A percentile compares a stretch with the other conserved stretches of the same genome.
phyloP scores from a whole-genome alignment of 345 rosid species.

The Linum usitatissimum region DNA sequence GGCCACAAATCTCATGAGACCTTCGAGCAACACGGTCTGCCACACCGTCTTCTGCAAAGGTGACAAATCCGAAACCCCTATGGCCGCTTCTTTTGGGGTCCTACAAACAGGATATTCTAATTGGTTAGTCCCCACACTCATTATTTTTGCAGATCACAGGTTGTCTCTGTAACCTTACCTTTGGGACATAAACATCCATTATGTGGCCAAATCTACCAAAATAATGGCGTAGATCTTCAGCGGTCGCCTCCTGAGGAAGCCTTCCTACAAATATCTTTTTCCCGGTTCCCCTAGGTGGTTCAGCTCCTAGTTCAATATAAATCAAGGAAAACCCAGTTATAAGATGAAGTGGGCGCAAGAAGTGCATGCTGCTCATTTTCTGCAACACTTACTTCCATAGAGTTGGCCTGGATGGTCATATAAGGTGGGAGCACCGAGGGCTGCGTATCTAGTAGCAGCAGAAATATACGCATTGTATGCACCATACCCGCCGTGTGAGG shows the following conservation, averaged over 20 bases:
- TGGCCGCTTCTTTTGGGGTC: slow-evolving; percentile 93
- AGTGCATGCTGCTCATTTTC: background rate
- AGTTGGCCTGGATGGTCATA: slow-evolving; percentile 72
- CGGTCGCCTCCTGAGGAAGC: slow-evolving; percentile 91
- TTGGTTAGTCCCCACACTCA: background rate
- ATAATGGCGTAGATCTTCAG: slow-evolving; percentile 73
- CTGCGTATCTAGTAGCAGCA: slow-evolving; percentile 94
- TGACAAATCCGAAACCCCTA: slow-evolving; percentile 94
- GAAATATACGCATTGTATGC: slow-evolving; percentile 97
- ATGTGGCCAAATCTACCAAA: slow-evolving; percentile 92
- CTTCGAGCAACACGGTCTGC: slow-evolving; percentile 91
- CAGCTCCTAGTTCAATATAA: slow-evolving; percentile 42
- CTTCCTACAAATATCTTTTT: slow-evolving; percentile 93
- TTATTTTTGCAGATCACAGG: background rate
- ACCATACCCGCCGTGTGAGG: slow-evolving; percentile 70
- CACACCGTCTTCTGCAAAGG: slow-evolving; percentile 87
- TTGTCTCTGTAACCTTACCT: slow-evolving; percentile 14
- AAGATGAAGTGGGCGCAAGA: background rate
- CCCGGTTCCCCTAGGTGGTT: slow-evolving; percentile 62
- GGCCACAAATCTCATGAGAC: slow-evolving; percentile 94
- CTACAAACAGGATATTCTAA: slow-evolving; percentile 24
- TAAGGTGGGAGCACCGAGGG: slow-evolving; percentile 84
- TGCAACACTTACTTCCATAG: slow-evolving; percentile 66
- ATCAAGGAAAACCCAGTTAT: background rate
- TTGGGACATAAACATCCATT: slow-evolving; percentile 85